Base-by-base conservation (phyloP, 352 stramenopile species). In the Blastocystis sp. region DNA sequence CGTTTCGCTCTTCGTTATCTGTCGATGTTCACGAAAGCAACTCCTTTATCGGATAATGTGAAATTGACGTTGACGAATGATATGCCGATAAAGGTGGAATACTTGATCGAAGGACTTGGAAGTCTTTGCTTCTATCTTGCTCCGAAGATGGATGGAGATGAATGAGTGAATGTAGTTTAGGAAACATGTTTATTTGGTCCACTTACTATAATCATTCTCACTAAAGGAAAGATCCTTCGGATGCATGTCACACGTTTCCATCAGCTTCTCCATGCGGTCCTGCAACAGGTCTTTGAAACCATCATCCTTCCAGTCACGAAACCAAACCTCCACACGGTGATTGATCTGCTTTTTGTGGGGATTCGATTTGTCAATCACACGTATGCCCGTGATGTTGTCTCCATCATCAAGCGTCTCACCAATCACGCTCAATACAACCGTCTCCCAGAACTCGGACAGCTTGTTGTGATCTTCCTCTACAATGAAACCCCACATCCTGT, bases 1-100 rank as follows among this genome's bases (percentile, higher is more conserved):
- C 97, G 93, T 84, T 99, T 99, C 89, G 96, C 96, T 54, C 90
- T 99, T 57, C 93, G 96, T 72, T 99, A 99, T 92, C 92, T 99
- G 88, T 97, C 97, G 90, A 97, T 98, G 90, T 99, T 99, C 88
- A 97, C 96, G 71, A 99, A 99, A 91, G 96, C 96, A 44, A 98
- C 96, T 65, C 92, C 92, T 42, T 91, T 99, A 79, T 95, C 92
- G 57, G 89, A 93, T 51, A 95, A 89, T 48, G 96, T 99, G 65
- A 96, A 95, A 88, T 91, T 99, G 56, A 97, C 91, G 86, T 97
- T 99, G 93, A 97, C 92, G 54, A 94, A 94, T 7, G 95, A 97
- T 54, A 95, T 98, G 65, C 96, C 96, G 0, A 91, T 99, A 42
- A 94, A 98, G 36, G 93, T 99, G 27, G 96, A 98, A 90, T 99